Conservation (phyloP, 768 basidiomycete genomes). For the Lentinula sp. region DNA sequence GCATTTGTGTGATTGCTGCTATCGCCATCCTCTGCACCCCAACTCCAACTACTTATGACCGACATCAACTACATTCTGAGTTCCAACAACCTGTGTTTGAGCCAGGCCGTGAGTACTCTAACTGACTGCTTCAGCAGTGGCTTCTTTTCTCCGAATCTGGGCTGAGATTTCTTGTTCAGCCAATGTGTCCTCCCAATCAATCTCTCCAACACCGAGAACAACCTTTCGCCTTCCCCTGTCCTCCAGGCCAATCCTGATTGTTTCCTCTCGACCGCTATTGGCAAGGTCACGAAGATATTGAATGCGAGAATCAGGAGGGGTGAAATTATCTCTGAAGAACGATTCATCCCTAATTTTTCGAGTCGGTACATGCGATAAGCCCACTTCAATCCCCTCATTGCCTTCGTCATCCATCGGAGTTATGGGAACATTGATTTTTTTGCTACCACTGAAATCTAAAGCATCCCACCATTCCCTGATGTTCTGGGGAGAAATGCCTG, state of each 20-base stretch:
- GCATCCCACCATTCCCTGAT: slow-evolving; percentile 39
- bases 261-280: slow-evolving; percentile 35
- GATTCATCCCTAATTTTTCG: background rate
- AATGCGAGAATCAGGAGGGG: slow-evolving; percentile 25
- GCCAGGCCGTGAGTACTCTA: background rate
- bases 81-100: background rate
- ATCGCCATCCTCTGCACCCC: no score
- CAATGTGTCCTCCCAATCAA: slow-evolving; percentile 4
- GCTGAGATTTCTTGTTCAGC: background rate
- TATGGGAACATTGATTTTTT: slow-evolving; percentile 11
- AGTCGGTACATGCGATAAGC: slow-evolving; percentile 7
- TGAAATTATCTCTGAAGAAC: slow-evolving; percentile 27
- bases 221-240: slow-evolving; percentile 41
- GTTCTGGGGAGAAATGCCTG: slow-evolving; percentile 36
- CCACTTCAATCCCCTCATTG: slow-evolving; percentile 23
- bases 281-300: slow-evolving; percentile 40
- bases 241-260: slow-evolving; percentile 24
- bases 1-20: no score
- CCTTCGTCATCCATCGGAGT: slow-evolving; percentile 11
- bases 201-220: slow-evolving; percentile 24
- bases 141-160: background rate
- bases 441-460: slow-evolving; percentile 29
- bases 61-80: background rate
- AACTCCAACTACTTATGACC: no score
- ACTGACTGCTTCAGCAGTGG: background rate